Base-by-base conservation (phyloP, 805 yeast genomes). In the Teunomyces stri region DNA sequence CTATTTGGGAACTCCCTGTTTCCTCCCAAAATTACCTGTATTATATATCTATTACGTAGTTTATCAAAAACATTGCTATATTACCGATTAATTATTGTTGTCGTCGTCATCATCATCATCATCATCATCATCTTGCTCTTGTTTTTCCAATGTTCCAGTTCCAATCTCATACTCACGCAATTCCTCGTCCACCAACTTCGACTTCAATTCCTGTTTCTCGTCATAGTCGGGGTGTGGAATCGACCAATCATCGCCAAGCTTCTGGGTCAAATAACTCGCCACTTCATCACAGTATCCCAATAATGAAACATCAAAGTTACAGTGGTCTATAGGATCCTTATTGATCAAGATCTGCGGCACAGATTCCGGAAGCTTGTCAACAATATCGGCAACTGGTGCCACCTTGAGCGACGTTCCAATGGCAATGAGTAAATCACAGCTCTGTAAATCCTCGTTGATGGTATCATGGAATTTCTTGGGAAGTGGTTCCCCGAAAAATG, bases 401-500 rank as follows among this genome's bases (percentile, higher is more conserved):
- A 90, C 97, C 60, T 90, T 88, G 53, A 90, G 74, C 16, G 96
- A 89, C 0, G 97, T 90, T 13, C 97, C 97, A 30, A 90, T 84
- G 62, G 96, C 86, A 4, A 90, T 75, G 39, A 91, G 69, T 46
- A 90, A 70, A 64, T 91, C 97, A 65, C 96, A 88, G 36, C 78
- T 71, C 15, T 66, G 56, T 5, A 84, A 72, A 60, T 91, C 97
- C 37, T 76, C 74, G 36, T 72, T 69, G 25, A 84, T 77, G 15
- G 67, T 63, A 40, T 76, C 75, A 55, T 89, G 91, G 59, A 85
- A 90, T 42, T 74, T 65, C 11, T 73, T 72, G 1, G 97, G 96
- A 48, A 90, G 70, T 12, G 83, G 80, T 63, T 90, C 97, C 12
- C 96, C 96, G 56, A 90, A 90, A 60, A 90, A 90, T 0, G 96